phyloP scores from a whole-genome alignment of 2,329 filamentous ascomycete species.

The Sclerotinia subarctica region DNA sequence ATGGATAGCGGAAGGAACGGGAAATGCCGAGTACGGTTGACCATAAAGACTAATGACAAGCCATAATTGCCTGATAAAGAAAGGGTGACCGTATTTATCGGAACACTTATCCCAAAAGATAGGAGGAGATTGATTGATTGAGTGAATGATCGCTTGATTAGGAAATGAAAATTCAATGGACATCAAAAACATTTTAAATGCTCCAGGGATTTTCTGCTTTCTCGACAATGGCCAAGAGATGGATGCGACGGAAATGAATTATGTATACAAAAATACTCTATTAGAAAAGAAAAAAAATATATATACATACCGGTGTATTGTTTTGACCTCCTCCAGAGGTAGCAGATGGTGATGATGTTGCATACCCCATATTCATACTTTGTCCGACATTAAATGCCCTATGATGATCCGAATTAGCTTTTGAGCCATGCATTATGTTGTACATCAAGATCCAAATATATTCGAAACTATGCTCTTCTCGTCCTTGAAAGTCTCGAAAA shows the following conservation, averaged over 20 bases:
- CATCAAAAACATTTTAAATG: constrained; percentile 13
- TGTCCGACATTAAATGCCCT: constrained; percentile 37
- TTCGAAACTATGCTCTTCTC: not conserved
- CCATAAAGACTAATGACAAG: constrained; percentile 1
- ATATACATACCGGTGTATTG: constrained; percentile 52
- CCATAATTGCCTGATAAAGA: not conserved
- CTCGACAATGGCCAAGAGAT: constrained; percentile 10
- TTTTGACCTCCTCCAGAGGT: constrained; percentile 56
- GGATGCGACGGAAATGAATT: constrained; percentile 8
- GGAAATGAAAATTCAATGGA: not conserved
- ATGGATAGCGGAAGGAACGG: not conserved
- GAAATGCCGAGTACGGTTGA: constrained; percentile 9
- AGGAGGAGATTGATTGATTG: not conserved
- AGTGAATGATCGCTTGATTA: not conserved
- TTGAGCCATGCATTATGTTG: constrained; percentile 10
- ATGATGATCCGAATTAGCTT: constrained; percentile 29
- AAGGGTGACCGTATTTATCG: constrained; percentile 12
- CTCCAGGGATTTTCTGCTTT: not conserved
- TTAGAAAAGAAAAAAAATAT: constrained; percentile 13
- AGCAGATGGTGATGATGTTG: constrained; percentile 61
- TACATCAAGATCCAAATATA: constrained; percentile 15
- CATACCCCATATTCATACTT: constrained; percentile 48
- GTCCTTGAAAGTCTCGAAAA: not conserved
- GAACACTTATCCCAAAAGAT: not conserved
- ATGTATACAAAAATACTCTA: not conserved